Percentiles rank a stretch among this genome's conserved stretches.
phyloP scores from a whole-genome alignment of 495 filamentous ascomycete species.

The Neurospora sp. region DNA sequence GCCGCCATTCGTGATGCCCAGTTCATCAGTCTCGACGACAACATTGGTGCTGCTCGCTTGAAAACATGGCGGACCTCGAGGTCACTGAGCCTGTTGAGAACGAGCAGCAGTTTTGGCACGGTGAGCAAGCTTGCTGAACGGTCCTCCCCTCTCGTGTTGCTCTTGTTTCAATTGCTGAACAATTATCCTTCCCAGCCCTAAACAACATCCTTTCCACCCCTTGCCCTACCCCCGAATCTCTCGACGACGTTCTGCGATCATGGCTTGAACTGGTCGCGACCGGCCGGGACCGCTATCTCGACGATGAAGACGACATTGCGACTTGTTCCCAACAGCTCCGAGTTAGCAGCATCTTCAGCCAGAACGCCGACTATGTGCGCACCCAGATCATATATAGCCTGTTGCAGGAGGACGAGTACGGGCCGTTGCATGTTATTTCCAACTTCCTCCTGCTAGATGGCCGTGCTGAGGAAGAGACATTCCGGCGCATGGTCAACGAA shows the following conservation, averaged over 20 bases:
- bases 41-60: constrained; percentile 13
- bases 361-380: constrained; percentile 77
- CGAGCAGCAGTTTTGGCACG: constrained; percentile 89
- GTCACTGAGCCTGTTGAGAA: constrained; percentile 61
- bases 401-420: constrained; percentile 78
- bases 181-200: constrained; percentile 48
- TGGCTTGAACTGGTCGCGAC: constrained; percentile 72
- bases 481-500: constrained; percentile 80
- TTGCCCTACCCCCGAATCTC: constrained; percentile 62
- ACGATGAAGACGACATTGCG: constrained; percentile 76
- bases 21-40: background rate
- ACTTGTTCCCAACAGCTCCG: constrained; percentile 76
- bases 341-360: constrained; percentile 59
- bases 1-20: constrained; percentile 18
- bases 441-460: constrained; percentile 91
- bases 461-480: constrained; percentile 61
- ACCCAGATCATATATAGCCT: constrained; percentile 87
- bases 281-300: constrained; percentile 73
- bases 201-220: constrained; percentile 63
- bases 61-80: constrained; percentile 51
- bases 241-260: constrained; percentile 77
- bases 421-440: constrained; percentile 67
- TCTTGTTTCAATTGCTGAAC: constrained; percentile 1
- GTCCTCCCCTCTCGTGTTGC: background rate
- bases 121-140: constrained; percentile 38